phyloP scores from a whole-genome alignment of 768 basidiomycete genomes.

The Russula sp. region DNA sequence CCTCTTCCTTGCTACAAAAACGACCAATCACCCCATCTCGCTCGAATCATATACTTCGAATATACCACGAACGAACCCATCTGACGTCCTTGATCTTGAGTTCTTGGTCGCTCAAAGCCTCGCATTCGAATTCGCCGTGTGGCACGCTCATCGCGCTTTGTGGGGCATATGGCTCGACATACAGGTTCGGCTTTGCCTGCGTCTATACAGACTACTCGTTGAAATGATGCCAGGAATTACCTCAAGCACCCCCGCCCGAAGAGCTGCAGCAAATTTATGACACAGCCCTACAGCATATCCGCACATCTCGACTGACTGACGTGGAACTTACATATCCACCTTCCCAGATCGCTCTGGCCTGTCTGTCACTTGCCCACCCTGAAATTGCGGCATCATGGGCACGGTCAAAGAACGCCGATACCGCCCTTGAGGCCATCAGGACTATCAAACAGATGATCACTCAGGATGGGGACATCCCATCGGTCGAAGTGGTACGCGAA shows the following conservation, averaged over 20 bases:
- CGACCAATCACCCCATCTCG: constrained; percentile 90
- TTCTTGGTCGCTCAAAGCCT: constrained; percentile 95
- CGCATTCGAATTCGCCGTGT: constrained; percentile 88
- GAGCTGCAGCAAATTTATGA: constrained; percentile 57
- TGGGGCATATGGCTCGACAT: constrained; percentile 88
- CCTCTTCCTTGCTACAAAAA: constrained; percentile 93
- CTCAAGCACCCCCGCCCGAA: constrained; percentile 42
- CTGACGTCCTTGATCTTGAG: constrained; percentile 89
- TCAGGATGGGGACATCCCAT: constrained; percentile 52
- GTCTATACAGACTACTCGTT: constrained; percentile 1
- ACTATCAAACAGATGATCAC: constrained; percentile 53
- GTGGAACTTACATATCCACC: constrained; percentile 89
- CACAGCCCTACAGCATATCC: constrained; percentile 56
- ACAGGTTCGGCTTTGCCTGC: constrained; percentile 49
- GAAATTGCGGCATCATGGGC: constrained; percentile 59
- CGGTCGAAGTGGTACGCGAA: constrained; percentile 79
- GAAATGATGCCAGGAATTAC: constrained; percentile 44
- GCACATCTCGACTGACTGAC: constrained; percentile 83
- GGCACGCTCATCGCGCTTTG: constrained; percentile 83
- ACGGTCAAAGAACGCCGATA: constrained; percentile 36
- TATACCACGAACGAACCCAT: constrained; percentile 74
- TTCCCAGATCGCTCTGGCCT: constrained; percentile 87
- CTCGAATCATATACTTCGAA: constrained; percentile 78
- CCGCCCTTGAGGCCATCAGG: constrained; percentile 39
- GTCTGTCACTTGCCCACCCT: constrained; percentile 60